Evolutionary conservation across 768 basidiomycete genomes (phyloP).

Genomic region (Suillus fuscotomentosus): DNA sequence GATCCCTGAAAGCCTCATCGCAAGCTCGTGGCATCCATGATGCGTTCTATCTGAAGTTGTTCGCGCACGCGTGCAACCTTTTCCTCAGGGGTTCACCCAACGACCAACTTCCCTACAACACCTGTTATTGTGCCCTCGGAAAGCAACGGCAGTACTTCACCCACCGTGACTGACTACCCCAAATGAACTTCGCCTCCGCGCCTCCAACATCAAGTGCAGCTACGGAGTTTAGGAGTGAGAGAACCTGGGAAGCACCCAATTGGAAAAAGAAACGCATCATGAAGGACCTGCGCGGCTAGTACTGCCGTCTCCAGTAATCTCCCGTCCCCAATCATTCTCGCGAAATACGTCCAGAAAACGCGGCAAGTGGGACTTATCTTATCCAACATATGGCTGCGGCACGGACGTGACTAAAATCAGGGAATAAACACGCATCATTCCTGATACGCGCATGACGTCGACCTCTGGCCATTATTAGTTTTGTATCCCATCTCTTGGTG

Average conservation of each 20-base stretch:
- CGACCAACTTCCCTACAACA: conserved; percentile 43
- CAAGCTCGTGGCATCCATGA: conserved; percentile 36
- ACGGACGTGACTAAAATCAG: conserved; percentile 49
- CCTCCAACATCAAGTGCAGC: conserved; percentile 74
- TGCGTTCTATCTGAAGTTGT: conserved; percentile 63
- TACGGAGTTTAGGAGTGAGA: conserved; percentile 26
- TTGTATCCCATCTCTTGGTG: conserved; percentile 58
- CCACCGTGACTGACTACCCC: conserved; percentile 65
- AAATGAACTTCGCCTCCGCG: conserved; percentile 52
- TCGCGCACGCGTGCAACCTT: conserved; percentile 64
- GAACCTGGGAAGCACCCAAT: neutral
- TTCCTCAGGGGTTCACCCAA: conserved; percentile 59
- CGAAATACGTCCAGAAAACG: conserved; percentile 70
- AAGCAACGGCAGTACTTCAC: conserved; percentile 54
- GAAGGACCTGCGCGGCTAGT: conserved; percentile 65
- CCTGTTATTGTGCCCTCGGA: conserved; percentile 63
- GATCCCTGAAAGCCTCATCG: conserved; percentile 6
- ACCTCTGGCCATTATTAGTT: conserved; percentile 37
- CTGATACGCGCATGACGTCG: conserved; percentile 63
- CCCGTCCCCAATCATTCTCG: conserved; percentile 54
- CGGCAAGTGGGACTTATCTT: conserved; percentile 53
- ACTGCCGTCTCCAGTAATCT: conserved; percentile 52
- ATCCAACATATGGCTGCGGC: conserved; percentile 38
- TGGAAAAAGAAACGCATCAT: conserved; percentile 46
- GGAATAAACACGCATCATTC: conserved; percentile 80